Conservation (phyloP, 1,139 yeast genomes). For the Dujonia santamariae region DNA sequence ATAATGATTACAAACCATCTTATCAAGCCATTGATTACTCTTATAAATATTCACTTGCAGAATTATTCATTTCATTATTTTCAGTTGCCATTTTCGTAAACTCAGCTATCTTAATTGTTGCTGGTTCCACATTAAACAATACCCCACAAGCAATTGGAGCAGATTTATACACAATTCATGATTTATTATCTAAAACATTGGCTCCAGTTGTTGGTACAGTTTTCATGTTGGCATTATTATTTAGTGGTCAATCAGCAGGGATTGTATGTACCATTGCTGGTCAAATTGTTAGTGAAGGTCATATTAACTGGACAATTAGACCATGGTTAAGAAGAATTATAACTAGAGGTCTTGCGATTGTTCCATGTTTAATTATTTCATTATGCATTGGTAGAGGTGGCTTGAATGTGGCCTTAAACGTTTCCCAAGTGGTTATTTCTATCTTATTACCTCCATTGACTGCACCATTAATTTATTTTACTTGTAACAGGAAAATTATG, state of each 20-base stretch:
- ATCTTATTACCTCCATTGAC: constrained; percentile 70
- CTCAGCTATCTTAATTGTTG: constrained; percentile 69
- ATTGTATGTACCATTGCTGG: constrained; percentile 87
- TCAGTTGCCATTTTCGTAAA: constrained; percentile 79
- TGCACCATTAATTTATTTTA: constrained; percentile 76
- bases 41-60: constrained; percentile 63
- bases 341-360: constrained; percentile 67
- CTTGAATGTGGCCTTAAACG: constrained; percentile 60
- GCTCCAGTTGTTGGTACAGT: constrained; percentile 76
- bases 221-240: constrained; percentile 71
- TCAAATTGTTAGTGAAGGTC: constrained; percentile 82
- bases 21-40: constrained; percentile 62
- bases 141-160: constrained; percentile 68
- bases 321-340: constrained; percentile 78
- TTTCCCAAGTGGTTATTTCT: constrained; percentile 74
- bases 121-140: constrained; percentile 70
- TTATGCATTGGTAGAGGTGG: constrained; percentile 64
- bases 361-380: constrained; percentile 69
- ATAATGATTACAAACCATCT: constrained; percentile 58
- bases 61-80: constrained; percentile 61
- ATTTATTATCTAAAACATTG: constrained; percentile 50
- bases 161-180: constrained; percentile 68
- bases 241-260: constrained; percentile 82
- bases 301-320: constrained; percentile 66
- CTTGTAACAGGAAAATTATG: constrained; percentile 65